Conservation (phyloP, 2,329 filamentous ascomycete species). For the Cordyceps tenuipes region DNA sequence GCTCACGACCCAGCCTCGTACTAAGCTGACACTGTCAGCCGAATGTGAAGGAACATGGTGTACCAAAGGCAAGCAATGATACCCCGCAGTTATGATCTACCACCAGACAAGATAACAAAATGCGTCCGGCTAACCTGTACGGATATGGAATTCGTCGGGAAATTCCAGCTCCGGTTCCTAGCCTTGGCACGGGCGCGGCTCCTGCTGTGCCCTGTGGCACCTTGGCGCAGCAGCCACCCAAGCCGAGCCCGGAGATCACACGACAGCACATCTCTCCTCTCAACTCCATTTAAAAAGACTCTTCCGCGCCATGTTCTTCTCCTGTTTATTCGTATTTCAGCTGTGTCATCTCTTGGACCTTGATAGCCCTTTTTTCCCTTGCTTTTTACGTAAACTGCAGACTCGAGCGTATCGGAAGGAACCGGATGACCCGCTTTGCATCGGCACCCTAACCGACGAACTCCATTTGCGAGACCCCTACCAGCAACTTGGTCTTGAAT, state of each 20-base stretch:
- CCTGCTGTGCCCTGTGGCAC: not conserved
- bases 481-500: not conserved
- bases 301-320: not conserved
- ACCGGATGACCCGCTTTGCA: slow-evolving; percentile 5
- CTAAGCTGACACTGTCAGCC: no score
- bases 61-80: not conserved
- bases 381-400: not conserved
- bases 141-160: not conserved
- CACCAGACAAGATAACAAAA: no score
- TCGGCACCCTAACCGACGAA: slow-evolving; percentile 5
- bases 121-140: no score
- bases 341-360: not conserved
- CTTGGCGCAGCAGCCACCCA: no score
- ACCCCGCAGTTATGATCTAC: no score
- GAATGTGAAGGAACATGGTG: no score
- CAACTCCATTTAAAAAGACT: not conserved
- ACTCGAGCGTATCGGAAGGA: slow-evolving; percentile 1
- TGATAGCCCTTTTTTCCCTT: not conserved
- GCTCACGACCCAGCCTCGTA: no score
- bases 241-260: not conserved
- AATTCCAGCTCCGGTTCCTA: not conserved
- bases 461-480: not conserved
- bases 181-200: not conserved
- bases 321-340: not conserved
- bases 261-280: not conserved